Percentiles rank a stretch among this genome's conserved stretches.
phyloP scores from a whole-genome alignment of 2,329 filamentous ascomycete species.

The Pseudogymnoascus sp. region DNA sequence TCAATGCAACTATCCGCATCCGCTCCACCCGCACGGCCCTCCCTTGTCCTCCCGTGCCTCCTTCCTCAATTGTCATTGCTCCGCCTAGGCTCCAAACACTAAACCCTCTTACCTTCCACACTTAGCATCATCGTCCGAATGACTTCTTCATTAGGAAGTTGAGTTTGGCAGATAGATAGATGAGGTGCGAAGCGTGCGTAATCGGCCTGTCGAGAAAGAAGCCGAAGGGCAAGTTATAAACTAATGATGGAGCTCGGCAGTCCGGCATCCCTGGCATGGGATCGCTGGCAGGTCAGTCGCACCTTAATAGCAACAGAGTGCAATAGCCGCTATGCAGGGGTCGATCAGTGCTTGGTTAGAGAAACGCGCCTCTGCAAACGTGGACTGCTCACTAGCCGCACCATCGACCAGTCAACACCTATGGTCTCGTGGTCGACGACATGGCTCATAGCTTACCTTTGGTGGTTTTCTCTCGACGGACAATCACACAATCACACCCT shows the following conservation, averaged over 20 bases:
- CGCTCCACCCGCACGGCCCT: neutral
- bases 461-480: neutral
- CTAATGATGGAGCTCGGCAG: neutral
- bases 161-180: neutral
- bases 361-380: neutral
- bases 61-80: neutral
- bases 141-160: neutral
- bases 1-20: neutral
- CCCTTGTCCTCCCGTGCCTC: neutral
- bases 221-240: neutral
- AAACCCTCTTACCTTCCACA: neutral
- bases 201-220: neutral
- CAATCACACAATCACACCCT: neutral
- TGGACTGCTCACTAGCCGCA: neutral
- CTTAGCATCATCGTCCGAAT: neutral
- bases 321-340: slow-evolving; percentile 1
- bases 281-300: neutral
- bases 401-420: neutral
- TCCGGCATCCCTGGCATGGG: neutral
- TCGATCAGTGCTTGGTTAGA: neutral
- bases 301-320: neutral
- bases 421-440: neutral
- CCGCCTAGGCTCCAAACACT: neutral
- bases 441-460: neutral
- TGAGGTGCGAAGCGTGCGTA: neutral